Conservation (phyloP, 306 rosid genomes). For the Vigna nakashimae region DNA sequence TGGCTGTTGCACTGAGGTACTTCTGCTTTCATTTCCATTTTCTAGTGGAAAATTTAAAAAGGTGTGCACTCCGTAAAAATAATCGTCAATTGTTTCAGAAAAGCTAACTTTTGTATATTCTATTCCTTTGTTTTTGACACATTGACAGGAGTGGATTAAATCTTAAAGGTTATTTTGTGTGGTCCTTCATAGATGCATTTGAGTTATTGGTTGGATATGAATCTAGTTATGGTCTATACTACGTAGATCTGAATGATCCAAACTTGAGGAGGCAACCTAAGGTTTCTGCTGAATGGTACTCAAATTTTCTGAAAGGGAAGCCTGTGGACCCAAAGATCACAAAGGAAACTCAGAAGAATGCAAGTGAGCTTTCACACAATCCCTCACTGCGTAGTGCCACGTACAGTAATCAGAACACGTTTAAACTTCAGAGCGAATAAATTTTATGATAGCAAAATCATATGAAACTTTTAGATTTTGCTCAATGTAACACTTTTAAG, state of each 20-base stretch:
- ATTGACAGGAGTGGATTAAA: conserved; percentile 64
- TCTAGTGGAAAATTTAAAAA: not conserved
- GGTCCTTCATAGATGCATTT: conserved; percentile 69
- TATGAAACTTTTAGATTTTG: too few relatives aligned
- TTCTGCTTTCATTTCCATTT: not conserved
- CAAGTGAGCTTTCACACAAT: conserved; percentile 5
- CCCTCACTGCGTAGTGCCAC: not conserved
- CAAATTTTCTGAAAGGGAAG: conserved; percentile 55
- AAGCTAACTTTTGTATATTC: not conserved
- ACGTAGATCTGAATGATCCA: conserved; percentile 58
- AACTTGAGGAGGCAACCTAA: conserved; percentile 59
- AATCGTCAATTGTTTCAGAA: not conserved
- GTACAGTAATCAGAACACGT: not conserved
- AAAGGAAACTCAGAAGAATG: conserved; percentile 33
- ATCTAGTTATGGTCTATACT: conserved; percentile 57
- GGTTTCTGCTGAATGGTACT: conserved; percentile 68
- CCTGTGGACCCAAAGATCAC: conserved; percentile 12
- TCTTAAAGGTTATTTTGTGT: conserved; percentile 67
- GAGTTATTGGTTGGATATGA: conserved; percentile 60
- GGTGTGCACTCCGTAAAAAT: not conserved
- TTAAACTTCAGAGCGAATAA: not conserved
- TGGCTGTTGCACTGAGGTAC: conserved; percentile 63
- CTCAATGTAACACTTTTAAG: too few relatives aligned
- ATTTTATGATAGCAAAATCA: too few relatives aligned
- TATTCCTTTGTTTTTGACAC: not conserved